Evolutionary conservation across 768 basidiomycete species (phyloP).

Genomic region (Rickenella mellea): DNA sequence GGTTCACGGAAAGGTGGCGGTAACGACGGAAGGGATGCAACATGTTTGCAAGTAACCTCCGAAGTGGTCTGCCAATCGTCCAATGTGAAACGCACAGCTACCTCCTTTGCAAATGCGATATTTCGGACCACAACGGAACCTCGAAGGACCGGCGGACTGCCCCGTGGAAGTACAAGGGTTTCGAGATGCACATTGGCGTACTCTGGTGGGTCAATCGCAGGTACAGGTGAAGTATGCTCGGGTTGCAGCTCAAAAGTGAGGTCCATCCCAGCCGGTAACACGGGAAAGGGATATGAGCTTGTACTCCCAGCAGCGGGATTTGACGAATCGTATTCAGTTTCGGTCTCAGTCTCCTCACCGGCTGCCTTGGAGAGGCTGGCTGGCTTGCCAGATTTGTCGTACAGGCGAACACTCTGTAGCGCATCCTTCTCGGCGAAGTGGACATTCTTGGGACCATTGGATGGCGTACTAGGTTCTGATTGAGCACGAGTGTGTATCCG

Average conservation of each 20-base stretch:
- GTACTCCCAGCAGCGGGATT: neutral
- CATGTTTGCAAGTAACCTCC: constrained; percentile 58
- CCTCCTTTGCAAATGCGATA: constrained; percentile 76
- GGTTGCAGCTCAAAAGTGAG: constrained; percentile 26
- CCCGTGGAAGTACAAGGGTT: constrained; percentile 20
- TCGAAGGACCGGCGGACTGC: constrained; percentile 34
- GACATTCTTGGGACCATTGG: constrained; percentile 60
- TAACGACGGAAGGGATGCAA: constrained; percentile 29
- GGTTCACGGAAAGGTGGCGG: constrained; percentile 20
- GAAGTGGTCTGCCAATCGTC: constrained; percentile 92
- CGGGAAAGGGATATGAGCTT: constrained; percentile 14
- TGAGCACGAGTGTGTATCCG: constrained; percentile 27
- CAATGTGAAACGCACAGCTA: constrained; percentile 81
- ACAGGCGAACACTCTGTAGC: constrained; percentile 53
- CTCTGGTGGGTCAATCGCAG: constrained; percentile 17
- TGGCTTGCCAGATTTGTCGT: constrained; percentile 60
- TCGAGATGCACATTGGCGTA: constrained; percentile 21
- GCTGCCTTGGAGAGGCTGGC: constrained; percentile 45
- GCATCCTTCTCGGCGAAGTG: constrained; percentile 73
- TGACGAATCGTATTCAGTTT: constrained; percentile 25
- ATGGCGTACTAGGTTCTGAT: constrained; percentile 57
- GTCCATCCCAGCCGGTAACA: constrained; percentile 12
- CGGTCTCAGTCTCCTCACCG: constrained; percentile 35
- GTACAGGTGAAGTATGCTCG: constrained; percentile 20
- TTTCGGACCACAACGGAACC: constrained; percentile 83